Evolutionary conservation across 2,329 filamentous ascomycete genomes (phyloP).

Genomic region (Beauveria scarabaeidicola): DNA sequence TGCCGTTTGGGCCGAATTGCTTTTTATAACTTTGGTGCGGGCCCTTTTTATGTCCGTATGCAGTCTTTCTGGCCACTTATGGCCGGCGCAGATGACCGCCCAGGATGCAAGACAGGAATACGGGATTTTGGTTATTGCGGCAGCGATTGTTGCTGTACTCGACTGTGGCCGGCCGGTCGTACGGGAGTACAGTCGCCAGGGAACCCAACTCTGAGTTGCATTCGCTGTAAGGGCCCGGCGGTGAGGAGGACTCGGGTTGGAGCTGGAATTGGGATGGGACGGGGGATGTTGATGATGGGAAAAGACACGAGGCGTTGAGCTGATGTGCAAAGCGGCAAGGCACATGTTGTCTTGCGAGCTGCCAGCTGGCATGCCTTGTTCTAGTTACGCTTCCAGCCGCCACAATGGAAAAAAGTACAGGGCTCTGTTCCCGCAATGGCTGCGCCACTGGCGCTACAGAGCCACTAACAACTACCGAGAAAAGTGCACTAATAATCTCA

Average conservation of each 20-base stretch:
- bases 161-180: too few species aligned
- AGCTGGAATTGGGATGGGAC: not conserved
- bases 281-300: not conserved
- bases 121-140: too few species aligned
- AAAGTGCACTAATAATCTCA: not conserved
- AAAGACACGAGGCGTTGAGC: not conserved
- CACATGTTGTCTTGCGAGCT: too few species aligned
- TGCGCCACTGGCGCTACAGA: not conserved
- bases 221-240: too few species aligned
- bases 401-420: not conserved
- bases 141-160: too few species aligned
- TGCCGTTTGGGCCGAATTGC: slow-evolving; percentile 1
- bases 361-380: too few species aligned
- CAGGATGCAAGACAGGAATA: not conserved
- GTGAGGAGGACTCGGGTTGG: not conserved
- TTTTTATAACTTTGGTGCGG: not conserved
- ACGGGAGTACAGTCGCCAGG: too few species aligned
- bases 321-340: not conserved
- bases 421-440: not conserved
- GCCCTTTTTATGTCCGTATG: too few species aligned
- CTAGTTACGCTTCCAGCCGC: too few species aligned
- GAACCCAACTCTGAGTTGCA: too few species aligned
- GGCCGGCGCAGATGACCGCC: not conserved
- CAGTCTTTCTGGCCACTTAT: too few species aligned
- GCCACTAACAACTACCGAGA: not conserved